Percentiles rank a stretch among this genome's conserved stretches.
Evolutionary conservation across 495 filamentous ascomycete genomes (phyloP).

Genomic region (Cercophora scortea): DNA sequence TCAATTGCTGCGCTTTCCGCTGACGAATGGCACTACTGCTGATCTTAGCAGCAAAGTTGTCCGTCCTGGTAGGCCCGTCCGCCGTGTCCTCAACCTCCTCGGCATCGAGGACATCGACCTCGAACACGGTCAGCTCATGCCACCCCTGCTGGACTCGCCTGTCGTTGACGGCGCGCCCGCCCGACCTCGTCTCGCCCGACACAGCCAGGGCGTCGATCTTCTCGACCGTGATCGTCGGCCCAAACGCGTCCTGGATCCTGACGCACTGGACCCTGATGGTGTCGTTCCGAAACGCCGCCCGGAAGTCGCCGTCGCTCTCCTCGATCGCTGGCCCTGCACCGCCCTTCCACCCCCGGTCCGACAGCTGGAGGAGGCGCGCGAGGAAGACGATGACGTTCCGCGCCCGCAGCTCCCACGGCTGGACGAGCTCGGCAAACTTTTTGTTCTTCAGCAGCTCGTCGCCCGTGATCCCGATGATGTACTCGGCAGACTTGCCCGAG

Average conservation of each 20-base stretch:
- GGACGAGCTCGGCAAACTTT: constrained; percentile 71
- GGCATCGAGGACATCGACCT: constrained; percentile 83
- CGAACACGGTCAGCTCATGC: constrained; percentile 68
- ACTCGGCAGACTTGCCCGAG: constrained; percentile 31
- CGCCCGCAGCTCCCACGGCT: constrained; percentile 70
- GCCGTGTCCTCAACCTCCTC: constrained; percentile 53
- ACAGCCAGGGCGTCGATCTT: constrained; percentile 74
- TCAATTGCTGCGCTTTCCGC: constrained; percentile 21
- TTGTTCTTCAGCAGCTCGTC: constrained; percentile 81
- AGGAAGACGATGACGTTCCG: constrained; percentile 63
- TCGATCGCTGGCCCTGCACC: constrained; percentile 6
- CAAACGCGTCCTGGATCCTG: constrained; percentile 81
- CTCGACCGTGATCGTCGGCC: constrained; percentile 82
- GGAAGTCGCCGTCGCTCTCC: constrained; percentile 29
- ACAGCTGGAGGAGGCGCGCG: constrained; percentile 54
- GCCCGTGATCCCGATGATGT: constrained; percentile 82
- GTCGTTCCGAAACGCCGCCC: constrained; percentile 33
- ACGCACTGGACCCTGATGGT: constrained; percentile 58
- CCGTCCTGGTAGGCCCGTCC: constrained; percentile 27
- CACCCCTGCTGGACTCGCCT: constrained; percentile 73
- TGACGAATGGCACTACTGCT: constrained; percentile 69
- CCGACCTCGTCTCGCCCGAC: constrained; percentile 79
- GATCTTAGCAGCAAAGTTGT: constrained; percentile 73
- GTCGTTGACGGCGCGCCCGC: constrained; percentile 76
- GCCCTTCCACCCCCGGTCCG: constrained; percentile 30